Base-by-base conservation (phyloP, 2,329 filamentous ascomycete genomes). In the Phialemoniopsis sp. region DNA sequence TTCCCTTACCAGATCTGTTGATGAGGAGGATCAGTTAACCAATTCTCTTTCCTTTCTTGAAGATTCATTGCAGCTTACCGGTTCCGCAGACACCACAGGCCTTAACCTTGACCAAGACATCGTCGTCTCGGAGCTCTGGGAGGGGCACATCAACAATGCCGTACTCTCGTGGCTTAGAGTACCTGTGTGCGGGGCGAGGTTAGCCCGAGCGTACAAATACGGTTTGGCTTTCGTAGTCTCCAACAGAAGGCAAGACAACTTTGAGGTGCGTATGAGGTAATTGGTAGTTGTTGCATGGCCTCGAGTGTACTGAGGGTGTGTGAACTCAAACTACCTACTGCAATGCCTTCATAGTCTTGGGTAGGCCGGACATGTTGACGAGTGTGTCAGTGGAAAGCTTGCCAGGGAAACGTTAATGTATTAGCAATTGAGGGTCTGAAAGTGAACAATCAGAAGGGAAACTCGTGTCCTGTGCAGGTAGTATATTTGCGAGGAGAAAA, bases 21-120 rank as follows among this genome's bases (percentile, higher is more conserved):
- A 47, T 70, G 7, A 9, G 15, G 39, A 46, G 12, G 48, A 37
- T 29, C 13, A 17, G 15, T 40, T 16, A 21, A 15, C 29, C 17
- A 19, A 14, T 4, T 36, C 13, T 60, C 38, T 6, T 35, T 12
- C 17, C 16, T 30, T n/a, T n/a, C n/a, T n/a, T n/a, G n/a, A n/a
- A n/a, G n/a, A n/a, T n/a, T n/a, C n/a, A n/a, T n/a, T n/a, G n/a
- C n/a, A 58, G 63, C 56, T 64, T 53, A 60, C 73, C 73, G 47
- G 73, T 77, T 48, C 74, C 73, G 49, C 78, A 82, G 45, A 82
- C 76, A 66, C 78, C 78, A 49, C 76, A 81, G 40, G 76, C 80
- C 63, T 83, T 82, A 54, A 85, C 80, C 63, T 84, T 80, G 61
- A 83, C 71, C 51, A 81, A 62, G 47, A 82, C 66, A 59, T 82